Evolutionary conservation across 192 early-diverging fungal genomes (phyloP).

Genomic region (Lunasporangiospora selenospora): DNA sequence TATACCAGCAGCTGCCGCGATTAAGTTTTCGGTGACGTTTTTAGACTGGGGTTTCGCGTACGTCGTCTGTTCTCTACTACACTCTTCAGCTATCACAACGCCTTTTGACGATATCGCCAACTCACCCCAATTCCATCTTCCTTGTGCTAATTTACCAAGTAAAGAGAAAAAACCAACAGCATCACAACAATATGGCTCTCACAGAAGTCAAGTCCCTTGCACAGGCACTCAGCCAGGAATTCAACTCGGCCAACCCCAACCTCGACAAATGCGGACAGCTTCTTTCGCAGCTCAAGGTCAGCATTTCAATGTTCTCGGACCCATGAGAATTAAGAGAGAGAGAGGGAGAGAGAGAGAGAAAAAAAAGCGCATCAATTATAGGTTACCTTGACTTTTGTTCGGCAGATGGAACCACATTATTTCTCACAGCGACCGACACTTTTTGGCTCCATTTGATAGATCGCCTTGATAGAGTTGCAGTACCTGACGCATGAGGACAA

Average conservation of each 20-base stretch:
- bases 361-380: no score
- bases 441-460: slow-evolving; percentile 24
- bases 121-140: not conserved
- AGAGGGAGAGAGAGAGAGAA: not conserved
- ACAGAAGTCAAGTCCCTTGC: slow-evolving; percentile 51
- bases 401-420: no score
- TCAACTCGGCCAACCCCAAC: slow-evolving; percentile 65
- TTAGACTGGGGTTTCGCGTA: no score
- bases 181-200: slow-evolving; percentile 14
- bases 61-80: not conserved
- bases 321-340: not conserved
- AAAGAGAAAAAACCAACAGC: not conserved
- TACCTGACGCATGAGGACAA: slow-evolving; percentile 52
- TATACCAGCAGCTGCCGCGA: no score
- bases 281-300: slow-evolving; percentile 75
- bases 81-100: not conserved
- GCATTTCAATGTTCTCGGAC: not conserved
- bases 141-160: not conserved
- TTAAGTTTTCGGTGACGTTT: no score
- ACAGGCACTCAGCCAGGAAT: slow-evolving; percentile 74
- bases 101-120: no score
- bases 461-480: slow-evolving; percentile 56
- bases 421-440: no score
- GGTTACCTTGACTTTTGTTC: no score
- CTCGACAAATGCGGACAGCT: slow-evolving; percentile 72